Percentiles rank a stretch among this genome's conserved stretches.
Evolutionary conservation across 1,284 basidiomycete species (phyloP).

Genomic region (Cryptococcus sp.): DNA sequence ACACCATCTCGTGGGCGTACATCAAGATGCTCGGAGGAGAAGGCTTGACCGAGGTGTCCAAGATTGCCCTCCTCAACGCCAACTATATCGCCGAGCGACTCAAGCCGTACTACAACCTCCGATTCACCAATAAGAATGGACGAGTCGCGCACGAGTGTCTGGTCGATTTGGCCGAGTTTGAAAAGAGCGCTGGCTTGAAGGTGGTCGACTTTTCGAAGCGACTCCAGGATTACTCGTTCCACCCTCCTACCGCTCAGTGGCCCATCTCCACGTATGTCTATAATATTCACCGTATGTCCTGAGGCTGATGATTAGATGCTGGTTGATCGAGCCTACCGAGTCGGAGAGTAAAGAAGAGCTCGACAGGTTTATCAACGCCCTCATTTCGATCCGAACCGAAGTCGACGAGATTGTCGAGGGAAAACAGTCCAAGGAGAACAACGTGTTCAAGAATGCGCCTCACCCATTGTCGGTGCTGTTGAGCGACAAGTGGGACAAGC

Average conservation of each 20-base stretch:
- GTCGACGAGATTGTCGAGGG: constrained; percentile 81
- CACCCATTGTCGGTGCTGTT: constrained; percentile 76
- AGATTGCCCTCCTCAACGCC: constrained; percentile 82
- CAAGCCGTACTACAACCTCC: constrained; percentile 75
- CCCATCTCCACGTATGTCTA: constrained; percentile 85
- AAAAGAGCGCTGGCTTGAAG: constrained; percentile 78
- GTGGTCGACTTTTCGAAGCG: constrained; percentile 96
- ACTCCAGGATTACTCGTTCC: constrained; percentile 53
- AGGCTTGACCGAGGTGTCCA: constrained; percentile 78
- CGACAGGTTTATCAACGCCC: constrained; percentile 92
- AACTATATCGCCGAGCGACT: constrained; percentile 95
- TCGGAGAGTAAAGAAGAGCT: constrained; percentile 86
- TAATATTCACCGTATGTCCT: not conserved
- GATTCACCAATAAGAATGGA: constrained; percentile 83
- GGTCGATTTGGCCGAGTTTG: constrained; percentile 92
- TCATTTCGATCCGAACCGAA: constrained; percentile 91
- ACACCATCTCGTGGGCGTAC: constrained; percentile 96
- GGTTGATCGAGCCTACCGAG: constrained; percentile 87
- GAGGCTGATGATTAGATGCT: constrained; percentile 18
- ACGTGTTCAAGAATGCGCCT: constrained; percentile 88
- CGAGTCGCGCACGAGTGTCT: constrained; percentile 93
- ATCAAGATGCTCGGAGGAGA: constrained; percentile 95
- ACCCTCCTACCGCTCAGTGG: constrained; percentile 56
- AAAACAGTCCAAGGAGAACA: constrained; percentile 78
- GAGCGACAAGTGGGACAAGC: constrained; percentile 78